These are phyloP conservation scores for Salmacisia buchloeana DNA, from an alignment of 1,284 basidiomycete species.

Conservation along the genomic window DNA sequence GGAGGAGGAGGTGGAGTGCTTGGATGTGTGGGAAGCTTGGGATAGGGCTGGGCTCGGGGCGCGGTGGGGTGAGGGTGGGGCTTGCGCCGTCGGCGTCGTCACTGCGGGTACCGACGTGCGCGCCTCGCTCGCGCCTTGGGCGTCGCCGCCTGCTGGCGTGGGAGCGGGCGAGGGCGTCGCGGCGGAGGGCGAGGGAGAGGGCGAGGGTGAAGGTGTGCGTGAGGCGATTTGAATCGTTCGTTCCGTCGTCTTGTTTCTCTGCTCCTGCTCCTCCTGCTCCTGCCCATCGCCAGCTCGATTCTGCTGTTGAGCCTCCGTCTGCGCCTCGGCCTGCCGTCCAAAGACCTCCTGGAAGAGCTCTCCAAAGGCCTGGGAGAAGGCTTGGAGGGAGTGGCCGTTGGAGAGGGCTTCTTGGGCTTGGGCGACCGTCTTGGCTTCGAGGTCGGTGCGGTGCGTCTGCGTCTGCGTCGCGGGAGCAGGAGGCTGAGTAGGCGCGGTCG, in stretches of 20 bases:
- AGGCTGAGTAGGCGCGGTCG: not conserved
- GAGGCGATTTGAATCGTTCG: not conserved
- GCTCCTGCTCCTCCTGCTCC: too few species aligned
- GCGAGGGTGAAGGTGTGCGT: not conserved
- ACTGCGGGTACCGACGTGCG: not conserved
- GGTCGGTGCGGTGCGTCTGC: not conserved
- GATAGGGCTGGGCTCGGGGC: not conserved
- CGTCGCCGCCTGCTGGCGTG: not conserved
- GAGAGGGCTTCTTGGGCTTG: not conserved
- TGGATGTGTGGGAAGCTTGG: not conserved
- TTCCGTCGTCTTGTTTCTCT: not conserved
- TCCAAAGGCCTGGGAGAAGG: not conserved
- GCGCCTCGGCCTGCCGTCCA: not conserved
- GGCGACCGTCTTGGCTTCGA: not conserved
- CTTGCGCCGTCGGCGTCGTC: too few species aligned
- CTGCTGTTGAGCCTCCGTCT: not conserved
- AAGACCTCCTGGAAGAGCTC: conserved; percentile 6
- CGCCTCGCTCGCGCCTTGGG: not conserved
- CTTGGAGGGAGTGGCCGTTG: not conserved
- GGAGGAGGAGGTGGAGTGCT: not conserved
- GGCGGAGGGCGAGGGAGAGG: not conserved
- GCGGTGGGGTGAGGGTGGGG: too few species aligned
- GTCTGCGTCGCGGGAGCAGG: not conserved
- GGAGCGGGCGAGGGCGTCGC: not conserved
- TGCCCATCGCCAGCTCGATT: too few species aligned